Base-by-base conservation (phyloP, 805 yeast genomes). In the Ogataea chonburiensis region DNA sequence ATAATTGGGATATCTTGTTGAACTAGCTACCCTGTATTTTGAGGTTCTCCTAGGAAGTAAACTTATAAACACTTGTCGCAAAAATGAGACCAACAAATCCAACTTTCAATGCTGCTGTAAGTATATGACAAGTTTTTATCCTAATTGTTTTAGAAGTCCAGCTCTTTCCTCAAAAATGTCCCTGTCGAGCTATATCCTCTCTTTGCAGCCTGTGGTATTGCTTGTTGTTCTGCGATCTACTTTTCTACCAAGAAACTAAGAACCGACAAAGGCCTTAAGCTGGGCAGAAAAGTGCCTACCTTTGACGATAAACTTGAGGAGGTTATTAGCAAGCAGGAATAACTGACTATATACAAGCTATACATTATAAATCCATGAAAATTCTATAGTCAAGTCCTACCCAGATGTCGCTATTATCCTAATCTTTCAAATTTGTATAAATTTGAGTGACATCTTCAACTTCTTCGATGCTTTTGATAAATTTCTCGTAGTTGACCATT, bases 381-480 rank as follows among this genome's bases (percentile, higher is more conserved):
- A 7, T n/a, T 22, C n/a, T n/a, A n/a, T n/a, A n/a, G n/a, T n/a
- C n/a, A n/a, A n/a, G n/a, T n/a, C n/a, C n/a, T n/a, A n/a, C n/a
- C n/a, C n/a, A n/a, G n/a, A n/a, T 16, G 14, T n/a, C 17, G 24
- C 4, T 17, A 12, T 13, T 4, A 13, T 12, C 8, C 25, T 35
- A 34, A 18, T 68, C 72, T 41, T 65, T 70, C 47, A 76, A 66
- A 56, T 87, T 91, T 19, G 86, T 73, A 62, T 85, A 86, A 41
- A 85, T 77, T 44, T 77, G 86, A 5, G 86, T 78, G 14, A 91
- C 85, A 50, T 93, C 98, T 32, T 82, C 87, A n/a, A 87, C 64
- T 21, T 80, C 86, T 36, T 86, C 94, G 29, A 91, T 65, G 31
- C 69, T 67, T 15, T 58, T 64, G 21, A 81, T 58, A 22, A 88